These are phyloP conservation scores for Plenodomus lindquistii DNA, from an alignment of 2,329 filamentous ascomycete species.

Conservation along the genomic window DNA sequence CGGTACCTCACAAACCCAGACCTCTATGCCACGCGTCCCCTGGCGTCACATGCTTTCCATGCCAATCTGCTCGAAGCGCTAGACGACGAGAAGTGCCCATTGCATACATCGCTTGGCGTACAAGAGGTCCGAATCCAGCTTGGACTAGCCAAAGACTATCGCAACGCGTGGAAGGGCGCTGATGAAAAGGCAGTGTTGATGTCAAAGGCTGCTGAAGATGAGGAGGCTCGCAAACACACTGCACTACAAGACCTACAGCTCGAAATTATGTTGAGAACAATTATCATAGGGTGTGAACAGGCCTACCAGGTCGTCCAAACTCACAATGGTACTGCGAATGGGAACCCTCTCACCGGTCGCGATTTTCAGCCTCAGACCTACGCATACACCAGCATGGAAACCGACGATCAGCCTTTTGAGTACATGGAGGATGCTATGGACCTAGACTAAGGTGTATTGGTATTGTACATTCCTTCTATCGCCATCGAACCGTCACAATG, in stretches of 20 bases:
- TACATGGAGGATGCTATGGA: slow-evolving; percentile 45
- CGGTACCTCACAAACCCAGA: slow-evolving; percentile 36
- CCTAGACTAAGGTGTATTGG: slow-evolving; percentile 23
- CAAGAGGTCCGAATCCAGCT: slow-evolving; percentile 63
- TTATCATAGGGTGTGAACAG: slow-evolving; percentile 63
- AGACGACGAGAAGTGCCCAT: slow-evolving; percentile 59
- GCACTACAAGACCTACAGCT: slow-evolving; percentile 65
- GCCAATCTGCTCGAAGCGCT: slow-evolving; percentile 69
- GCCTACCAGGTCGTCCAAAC: slow-evolving; percentile 53
- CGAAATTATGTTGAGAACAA: slow-evolving; percentile 59
- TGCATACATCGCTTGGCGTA: slow-evolving; percentile 59
- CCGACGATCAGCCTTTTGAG: slow-evolving; percentile 33
- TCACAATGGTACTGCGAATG: slow-evolving; percentile 6
- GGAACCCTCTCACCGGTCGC: slow-evolving; percentile 15
- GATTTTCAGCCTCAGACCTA: slow-evolving; percentile 25
- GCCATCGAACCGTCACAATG: background rate
- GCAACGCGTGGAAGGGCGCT: slow-evolving; percentile 74
- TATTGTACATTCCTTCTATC: background rate
- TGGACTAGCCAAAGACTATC: slow-evolving; percentile 67
- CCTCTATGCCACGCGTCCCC: slow-evolving; percentile 20
- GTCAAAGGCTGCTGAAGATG: slow-evolving; percentile 19
- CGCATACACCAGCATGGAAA: slow-evolving; percentile 10
- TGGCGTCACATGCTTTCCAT: slow-evolving; percentile 62
- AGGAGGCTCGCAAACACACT: slow-evolving; percentile 28
- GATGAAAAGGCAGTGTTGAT: slow-evolving; percentile 47